Conservation (phyloP, 768 basidiomycete genomes). For the Kwoniella dejecticola region DNA sequence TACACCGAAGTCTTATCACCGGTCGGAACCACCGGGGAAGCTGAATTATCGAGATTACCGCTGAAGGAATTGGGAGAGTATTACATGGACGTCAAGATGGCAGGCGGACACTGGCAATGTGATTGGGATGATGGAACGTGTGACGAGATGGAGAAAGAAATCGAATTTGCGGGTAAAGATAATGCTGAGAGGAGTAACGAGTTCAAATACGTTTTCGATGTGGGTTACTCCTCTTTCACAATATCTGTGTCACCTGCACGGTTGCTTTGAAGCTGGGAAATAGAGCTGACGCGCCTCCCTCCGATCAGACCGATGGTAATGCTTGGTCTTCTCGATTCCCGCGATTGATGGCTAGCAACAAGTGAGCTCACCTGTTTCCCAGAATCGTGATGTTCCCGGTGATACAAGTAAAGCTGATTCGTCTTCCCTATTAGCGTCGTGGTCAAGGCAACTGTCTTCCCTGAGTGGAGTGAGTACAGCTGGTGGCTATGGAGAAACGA, state of each 20-base stretch:
- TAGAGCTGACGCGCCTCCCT: too few relatives aligned
- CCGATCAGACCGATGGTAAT: conserved; percentile 56
- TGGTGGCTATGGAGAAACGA: too few relatives aligned
- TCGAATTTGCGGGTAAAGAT: conserved; percentile 52
- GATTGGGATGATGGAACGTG: conserved; percentile 55
- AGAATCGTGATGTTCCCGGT: too few relatives aligned
- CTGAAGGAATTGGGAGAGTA: conserved; percentile 46
- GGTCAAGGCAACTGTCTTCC: conserved; percentile 57
- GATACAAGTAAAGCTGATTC: conserved; percentile 1
- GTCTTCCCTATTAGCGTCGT: conserved; percentile 44
- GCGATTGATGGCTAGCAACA: conserved; percentile 54
- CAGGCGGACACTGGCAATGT: conserved; percentile 55
- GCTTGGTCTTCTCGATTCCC: conserved; percentile 57
- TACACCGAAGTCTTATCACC: conserved; percentile 49
- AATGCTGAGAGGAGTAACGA: conserved; percentile 53
- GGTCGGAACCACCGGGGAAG: conserved; percentile 44
- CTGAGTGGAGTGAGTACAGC: conserved; percentile 54
- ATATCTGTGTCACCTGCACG: too few relatives aligned
- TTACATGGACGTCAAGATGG: conserved; percentile 55
- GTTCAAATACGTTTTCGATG: conserved; percentile 57
- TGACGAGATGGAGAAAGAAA: conserved; percentile 54
- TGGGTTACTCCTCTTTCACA: conserved; percentile 27
- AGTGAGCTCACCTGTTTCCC: too few relatives aligned
- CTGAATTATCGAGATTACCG: conserved; percentile 43
- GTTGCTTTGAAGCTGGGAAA: too few relatives aligned